Conservation (phyloP, 306 rosid genomes). For the Vachellia collinsii region DNA sequence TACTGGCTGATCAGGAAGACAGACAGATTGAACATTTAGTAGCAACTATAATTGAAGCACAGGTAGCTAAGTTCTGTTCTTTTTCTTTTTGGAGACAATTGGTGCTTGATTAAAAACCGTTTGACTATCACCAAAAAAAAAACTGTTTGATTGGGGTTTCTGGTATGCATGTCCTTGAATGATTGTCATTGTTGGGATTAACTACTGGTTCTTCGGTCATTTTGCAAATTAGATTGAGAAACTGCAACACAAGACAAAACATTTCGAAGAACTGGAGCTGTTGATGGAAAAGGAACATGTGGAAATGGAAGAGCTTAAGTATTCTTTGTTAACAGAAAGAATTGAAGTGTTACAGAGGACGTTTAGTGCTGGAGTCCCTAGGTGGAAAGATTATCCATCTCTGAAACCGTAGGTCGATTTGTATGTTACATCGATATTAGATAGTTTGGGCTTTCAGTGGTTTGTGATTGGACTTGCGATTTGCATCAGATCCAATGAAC, state of each 20-base stretch:
- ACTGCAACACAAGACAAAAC: conserved; percentile 69
- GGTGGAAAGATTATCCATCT: conserved; percentile 79
- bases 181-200: conserved; percentile 25
- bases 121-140: no score
- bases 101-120: conserved; percentile 14
- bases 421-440: conserved; percentile 28
- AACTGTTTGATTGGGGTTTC: conserved; percentile 31
- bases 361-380: conserved; percentile 63
- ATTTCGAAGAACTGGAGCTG: conserved; percentile 76
- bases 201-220: conserved; percentile 33
- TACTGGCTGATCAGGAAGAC: conserved; percentile 92
- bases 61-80: conserved; percentile 51
- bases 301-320: conserved; percentile 67
- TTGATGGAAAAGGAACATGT: conserved; percentile 71
- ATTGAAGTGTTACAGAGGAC: conserved; percentile 59
- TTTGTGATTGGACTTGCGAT: conserved; percentile 20
- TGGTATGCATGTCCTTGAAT: conserved; percentile 10
- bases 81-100: background rate
- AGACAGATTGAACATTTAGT: conserved; percentile 81
- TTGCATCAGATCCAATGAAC: conserved; percentile 19
- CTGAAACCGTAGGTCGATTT: conserved; percentile 52
- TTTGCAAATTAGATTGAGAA: conserved; percentile 59
- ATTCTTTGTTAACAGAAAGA: conserved; percentile 63
- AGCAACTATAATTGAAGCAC: conserved; percentile 76
- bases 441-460: conserved; percentile 31